Conservation (phyloP, 1,284 basidiomycete genomes). For the Trametes pubescens region DNA sequence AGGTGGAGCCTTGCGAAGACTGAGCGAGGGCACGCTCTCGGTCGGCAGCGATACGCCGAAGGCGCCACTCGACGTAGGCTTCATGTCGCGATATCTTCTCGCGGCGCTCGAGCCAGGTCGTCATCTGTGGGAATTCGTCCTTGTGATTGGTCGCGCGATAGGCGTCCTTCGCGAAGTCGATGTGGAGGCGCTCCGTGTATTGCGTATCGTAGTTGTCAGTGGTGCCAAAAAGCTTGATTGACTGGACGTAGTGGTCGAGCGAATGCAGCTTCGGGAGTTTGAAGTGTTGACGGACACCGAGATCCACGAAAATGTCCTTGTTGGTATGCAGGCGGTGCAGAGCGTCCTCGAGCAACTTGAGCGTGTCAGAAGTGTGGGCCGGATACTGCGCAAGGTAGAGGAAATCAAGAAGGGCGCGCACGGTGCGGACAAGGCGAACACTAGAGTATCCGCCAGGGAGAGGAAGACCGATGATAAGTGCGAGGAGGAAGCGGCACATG, state of each 20-base stretch:
- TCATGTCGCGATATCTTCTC: slow-evolving; percentile 32
- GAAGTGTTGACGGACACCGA: slow-evolving; percentile 39
- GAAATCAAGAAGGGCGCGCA: slow-evolving; percentile 37
- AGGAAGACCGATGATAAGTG: slow-evolving; percentile 27
- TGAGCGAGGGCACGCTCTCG: not conserved
- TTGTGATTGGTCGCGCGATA: slow-evolving; percentile 45
- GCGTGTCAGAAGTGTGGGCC: slow-evolving; percentile 36
- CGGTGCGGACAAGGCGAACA: slow-evolving; percentile 26
- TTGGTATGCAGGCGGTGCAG: slow-evolving; percentile 41
- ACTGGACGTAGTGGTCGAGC: slow-evolving; percentile 36
- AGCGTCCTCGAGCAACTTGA: slow-evolving; percentile 34
- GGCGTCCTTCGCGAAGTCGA: slow-evolving; percentile 42
- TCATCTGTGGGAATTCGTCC: slow-evolving; percentile 49
- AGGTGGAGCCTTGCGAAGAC: no score
- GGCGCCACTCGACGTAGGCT: slow-evolving; percentile 11
- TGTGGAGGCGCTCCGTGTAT: slow-evolving; percentile 43
- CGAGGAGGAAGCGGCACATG: slow-evolving; percentile 34
- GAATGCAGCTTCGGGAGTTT: slow-evolving; percentile 44
- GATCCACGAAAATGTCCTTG: slow-evolving; percentile 41
- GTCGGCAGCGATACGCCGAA: not conserved
- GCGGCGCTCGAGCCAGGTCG: slow-evolving; percentile 44
- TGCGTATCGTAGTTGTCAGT: slow-evolving; percentile 43
- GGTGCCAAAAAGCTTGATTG: slow-evolving; percentile 36
- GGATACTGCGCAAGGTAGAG: slow-evolving; percentile 40
- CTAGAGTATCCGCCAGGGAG: slow-evolving; percentile 19